phyloP scores from a whole-genome alignment of 129 eudicot genomes.

The Logfia minima region DNA sequence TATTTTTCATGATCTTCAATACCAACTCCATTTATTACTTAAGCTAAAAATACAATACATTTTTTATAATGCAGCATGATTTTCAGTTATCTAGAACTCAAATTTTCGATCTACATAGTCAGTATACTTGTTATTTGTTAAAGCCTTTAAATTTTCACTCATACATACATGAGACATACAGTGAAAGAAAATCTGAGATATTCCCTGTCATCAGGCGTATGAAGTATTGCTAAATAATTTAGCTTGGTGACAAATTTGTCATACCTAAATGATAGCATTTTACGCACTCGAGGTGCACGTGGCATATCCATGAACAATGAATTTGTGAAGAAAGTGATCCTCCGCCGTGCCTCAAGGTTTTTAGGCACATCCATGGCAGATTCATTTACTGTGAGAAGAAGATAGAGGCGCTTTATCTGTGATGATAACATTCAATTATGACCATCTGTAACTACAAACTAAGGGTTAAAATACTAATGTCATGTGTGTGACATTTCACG shows the following conservation, averaged over 20 bases:
- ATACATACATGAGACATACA: neutral
- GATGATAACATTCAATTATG: constrained; percentile 20
- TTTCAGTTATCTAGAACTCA: neutral
- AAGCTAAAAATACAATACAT: neutral
- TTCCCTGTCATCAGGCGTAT: constrained; percentile 1
- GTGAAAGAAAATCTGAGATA: constrained; percentile 11
- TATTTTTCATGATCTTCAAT: constrained; percentile 15
- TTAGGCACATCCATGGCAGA: constrained; percentile 95
- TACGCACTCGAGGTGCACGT: constrained; percentile 94
- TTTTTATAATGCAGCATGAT: neutral
- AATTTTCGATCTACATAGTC: neutral
- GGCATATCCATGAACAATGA: constrained; percentile 99
- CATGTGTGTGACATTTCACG: constrained; percentile 18
- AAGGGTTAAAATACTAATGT: constrained; percentile 11
- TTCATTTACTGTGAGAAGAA: constrained; percentile 93
- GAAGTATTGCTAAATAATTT: constrained; percentile 12
- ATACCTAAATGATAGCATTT: constrained; percentile 96
- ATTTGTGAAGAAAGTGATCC: constrained; percentile 94
- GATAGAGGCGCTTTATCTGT: constrained; percentile 87
- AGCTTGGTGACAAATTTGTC: constrained; percentile 9
- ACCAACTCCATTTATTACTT: neutral
- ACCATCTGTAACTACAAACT: constrained; percentile 9
- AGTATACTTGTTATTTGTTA: neutral
- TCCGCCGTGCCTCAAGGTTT: constrained; percentile 95
- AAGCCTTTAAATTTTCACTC: neutral